Base-by-base conservation (phyloP, 1,284 basidiomycete species). In the Somion occarium region DNA sequence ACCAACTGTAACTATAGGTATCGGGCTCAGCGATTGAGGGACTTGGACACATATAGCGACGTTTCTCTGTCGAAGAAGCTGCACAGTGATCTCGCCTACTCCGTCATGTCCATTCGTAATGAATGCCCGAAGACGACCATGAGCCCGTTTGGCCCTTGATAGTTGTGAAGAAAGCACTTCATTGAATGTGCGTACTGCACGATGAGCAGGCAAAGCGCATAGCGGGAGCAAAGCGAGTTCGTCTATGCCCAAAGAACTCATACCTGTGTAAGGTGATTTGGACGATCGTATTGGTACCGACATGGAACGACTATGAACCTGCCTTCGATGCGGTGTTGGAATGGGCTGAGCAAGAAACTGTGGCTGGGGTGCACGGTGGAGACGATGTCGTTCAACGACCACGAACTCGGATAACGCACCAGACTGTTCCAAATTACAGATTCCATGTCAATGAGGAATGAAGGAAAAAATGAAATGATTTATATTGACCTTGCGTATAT, bases 331-430 rank as follows among this genome's bases (percentile, higher is more conserved):
- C 9, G 19, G 18, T 15, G 7, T 43, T 3, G 13, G 19, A 5
- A 13, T 19, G 3, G 64, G 53, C 0, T 63, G 61, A 41, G 63
- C 64, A 22, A 64, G 53, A 7, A 62, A 9, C 57, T 51, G 1
- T 55, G 57, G 1, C 61, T 81, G 76, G 0, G 89, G 86, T 12
- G 85, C 78, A 7, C 85, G 79, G 55, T 85, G 80, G 1, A 93
- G 66, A n/a, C 87, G 79, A 58, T 85, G 83, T 27, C 88, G 80
- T 62, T 94, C 90, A 13, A 87, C 78, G 20, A 89, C 72, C 46
- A 94, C 77, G 69, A 91, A 94, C 69, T 95, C 89, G 20, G 88
- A 76, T 15, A 94, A 75, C 3, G 87, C 88, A 45, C 91, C 91
- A 57, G 81, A 85, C 89, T 93, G 58, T 25, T 7, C 22, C 7